Conservation (phyloP, 2,329 filamentous ascomycete genomes). For the Aspergillus spinulosporus region DNA sequence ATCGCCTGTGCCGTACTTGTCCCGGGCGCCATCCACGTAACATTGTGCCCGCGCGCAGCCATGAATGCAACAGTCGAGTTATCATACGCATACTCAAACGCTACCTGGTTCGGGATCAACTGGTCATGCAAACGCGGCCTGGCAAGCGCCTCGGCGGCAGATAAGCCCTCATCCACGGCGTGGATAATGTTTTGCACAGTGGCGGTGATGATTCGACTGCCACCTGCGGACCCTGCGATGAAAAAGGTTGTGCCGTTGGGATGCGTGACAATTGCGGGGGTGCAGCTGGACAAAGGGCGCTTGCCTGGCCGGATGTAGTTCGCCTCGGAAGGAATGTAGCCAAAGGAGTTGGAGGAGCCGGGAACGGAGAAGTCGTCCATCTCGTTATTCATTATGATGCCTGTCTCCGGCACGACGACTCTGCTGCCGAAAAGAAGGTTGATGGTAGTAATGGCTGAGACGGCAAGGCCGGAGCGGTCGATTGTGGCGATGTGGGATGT, state of each 20-base stretch:
- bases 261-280: constrained; percentile 73
- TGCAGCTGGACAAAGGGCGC: constrained; percentile 78
- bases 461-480: constrained; percentile 71
- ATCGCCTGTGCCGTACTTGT: constrained; percentile 72
- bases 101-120: constrained; percentile 67
- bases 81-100: constrained; percentile 69
- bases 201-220: constrained; percentile 77
- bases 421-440: constrained; percentile 83
- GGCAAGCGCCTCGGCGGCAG: constrained; percentile 61
- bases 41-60: constrained; percentile 65
- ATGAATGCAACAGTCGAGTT: constrained; percentile 65
- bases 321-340: constrained; percentile 73
- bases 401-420: constrained; percentile 76
- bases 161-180: constrained; percentile 66
- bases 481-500: constrained; percentile 61
- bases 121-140: constrained; percentile 78
- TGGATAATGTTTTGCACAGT: constrained; percentile 74
- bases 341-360: constrained; percentile 73
- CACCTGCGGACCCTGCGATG: constrained; percentile 74
- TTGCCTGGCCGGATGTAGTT: constrained; percentile 84
- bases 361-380: constrained; percentile 83
- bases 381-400: constrained; percentile 71
- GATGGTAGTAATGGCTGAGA: constrained; percentile 81
- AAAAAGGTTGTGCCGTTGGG: constrained; percentile 66
- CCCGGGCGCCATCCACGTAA: constrained; percentile 66